A percentile compares a stretch with the other conserved stretches of the same genome.
Evolutionary conservation across 345 rosid species (phyloP).

Genomic region (Lumnitzera littorea): DNA sequence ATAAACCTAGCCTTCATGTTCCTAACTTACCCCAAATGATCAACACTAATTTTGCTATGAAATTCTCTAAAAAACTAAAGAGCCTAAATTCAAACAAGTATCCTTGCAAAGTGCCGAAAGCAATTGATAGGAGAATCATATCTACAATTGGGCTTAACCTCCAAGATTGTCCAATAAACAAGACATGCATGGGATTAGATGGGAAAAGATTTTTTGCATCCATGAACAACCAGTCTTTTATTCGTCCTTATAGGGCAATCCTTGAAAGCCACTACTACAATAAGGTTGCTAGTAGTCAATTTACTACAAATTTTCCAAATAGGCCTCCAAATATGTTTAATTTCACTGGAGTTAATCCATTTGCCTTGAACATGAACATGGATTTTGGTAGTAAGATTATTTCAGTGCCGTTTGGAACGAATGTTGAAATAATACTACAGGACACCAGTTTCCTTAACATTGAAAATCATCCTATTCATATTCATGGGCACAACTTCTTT

Average conservation of each 20-base stretch:
- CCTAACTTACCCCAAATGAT: slow-evolving; percentile 31
- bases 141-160: slow-evolving; percentile 42
- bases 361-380: slow-evolving; percentile 30
- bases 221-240: slow-evolving; percentile 54
- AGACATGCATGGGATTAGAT: slow-evolving; percentile 27
- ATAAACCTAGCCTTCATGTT: slow-evolving; percentile 1
- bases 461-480: slow-evolving; percentile 62
- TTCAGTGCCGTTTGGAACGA: slow-evolving; percentile 30
- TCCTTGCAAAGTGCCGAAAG: slow-evolving; percentile 51
- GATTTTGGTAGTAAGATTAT: slow-evolving; percentile 35
- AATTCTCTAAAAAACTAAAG: slow-evolving; percentile 18
- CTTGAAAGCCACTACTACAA: slow-evolving; percentile 43
- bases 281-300: slow-evolving; percentile 12
- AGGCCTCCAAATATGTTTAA: slow-evolving; percentile 31
- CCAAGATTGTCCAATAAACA: slow-evolving; percentile 37
- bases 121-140: slow-evolving; percentile 39
- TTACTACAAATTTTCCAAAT: slow-evolving; percentile 34
- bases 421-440: slow-evolving; percentile 53
- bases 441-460: slow-evolving; percentile 42
- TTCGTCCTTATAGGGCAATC: slow-evolving; percentile 34
- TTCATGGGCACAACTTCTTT: slow-evolving; percentile 67
- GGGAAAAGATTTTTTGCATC: slow-evolving; percentile 41
- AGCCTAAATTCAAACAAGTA: slow-evolving; percentile 38
- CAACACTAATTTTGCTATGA: slow-evolving; percentile 38
- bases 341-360: slow-evolving; percentile 39